Percentiles rank a stretch among this genome's conserved stretches.
Conservation (phyloP, 2,329 filamentous ascomycete species). For the Botrytis sinoallii region DNA sequence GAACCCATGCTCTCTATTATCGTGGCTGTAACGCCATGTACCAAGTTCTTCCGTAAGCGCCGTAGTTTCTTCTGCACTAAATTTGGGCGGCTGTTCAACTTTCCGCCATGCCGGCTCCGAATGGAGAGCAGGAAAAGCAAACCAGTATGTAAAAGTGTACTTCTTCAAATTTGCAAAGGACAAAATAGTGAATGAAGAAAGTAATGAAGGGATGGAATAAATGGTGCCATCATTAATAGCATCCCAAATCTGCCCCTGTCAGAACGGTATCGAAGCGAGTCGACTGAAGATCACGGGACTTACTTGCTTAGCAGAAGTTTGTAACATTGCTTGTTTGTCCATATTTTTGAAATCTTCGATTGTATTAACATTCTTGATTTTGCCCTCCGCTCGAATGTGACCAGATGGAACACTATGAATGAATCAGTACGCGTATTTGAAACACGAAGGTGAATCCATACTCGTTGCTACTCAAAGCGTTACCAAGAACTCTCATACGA, state of each 20-base stretch:
- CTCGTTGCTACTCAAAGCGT: conserved; percentile 79
- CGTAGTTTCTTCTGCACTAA: conserved; percentile 69
- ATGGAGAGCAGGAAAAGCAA: conserved; percentile 90
- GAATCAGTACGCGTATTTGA: conserved; percentile 16
- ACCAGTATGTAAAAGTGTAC: conserved; percentile 98
- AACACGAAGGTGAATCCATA: conserved; percentile 47
- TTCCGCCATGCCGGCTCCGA: conserved; percentile 81
- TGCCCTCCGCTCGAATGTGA: conserved; percentile 81
- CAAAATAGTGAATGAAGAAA: conserved; percentile 83
- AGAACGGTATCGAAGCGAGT: conserved; percentile 3
- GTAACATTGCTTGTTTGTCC: conserved; percentile 75
- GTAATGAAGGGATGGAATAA: conserved; percentile 87
- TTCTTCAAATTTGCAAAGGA: conserved; percentile 97
- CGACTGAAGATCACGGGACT: conserved; percentile 28
- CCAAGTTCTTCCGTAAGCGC: conserved; percentile 78
- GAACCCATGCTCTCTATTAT: conserved; percentile 85
- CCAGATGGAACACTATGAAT: conserved; percentile 61
- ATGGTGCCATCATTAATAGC: conserved; percentile 96
- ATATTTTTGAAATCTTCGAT: conserved; percentile 86
- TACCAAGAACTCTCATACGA: conserved; percentile 86
- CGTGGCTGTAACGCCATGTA: conserved; percentile 81
- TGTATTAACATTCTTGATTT: conserved; percentile 95
- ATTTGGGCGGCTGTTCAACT: conserved; percentile 45
- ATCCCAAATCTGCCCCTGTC: conserved; percentile 79
- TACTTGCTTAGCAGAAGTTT: conserved; percentile 76